Evolutionary conservation across 2,329 filamentous ascomycete species (phyloP).

Genomic region (Balansia obtecta): DNA sequence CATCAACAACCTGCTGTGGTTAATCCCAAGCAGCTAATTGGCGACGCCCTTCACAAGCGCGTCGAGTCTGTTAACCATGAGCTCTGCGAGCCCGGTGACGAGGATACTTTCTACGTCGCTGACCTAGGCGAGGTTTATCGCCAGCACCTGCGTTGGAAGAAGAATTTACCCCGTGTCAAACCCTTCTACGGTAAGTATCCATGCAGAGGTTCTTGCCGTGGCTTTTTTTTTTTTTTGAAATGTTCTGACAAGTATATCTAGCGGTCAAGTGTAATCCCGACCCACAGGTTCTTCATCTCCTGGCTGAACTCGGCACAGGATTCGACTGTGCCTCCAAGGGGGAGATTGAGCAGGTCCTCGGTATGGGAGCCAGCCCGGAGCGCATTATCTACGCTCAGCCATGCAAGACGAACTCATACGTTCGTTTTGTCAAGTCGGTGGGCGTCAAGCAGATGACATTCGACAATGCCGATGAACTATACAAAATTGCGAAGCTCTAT

Average conservation of each 20-base stretch:
- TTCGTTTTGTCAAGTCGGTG: constrained; percentile 74
- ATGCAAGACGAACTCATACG: constrained; percentile 98
- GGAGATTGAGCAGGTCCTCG: constrained; percentile 86
- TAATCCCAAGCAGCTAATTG: constrained; percentile 67
- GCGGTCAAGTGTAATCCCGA: constrained; percentile 99
- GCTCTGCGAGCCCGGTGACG: constrained; percentile 78
- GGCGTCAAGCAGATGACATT: constrained; percentile 98
- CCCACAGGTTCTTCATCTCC: constrained; percentile 72
- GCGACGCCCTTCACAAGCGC: constrained; percentile 74
- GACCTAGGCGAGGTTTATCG: constrained; percentile 98
- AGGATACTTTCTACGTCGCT: constrained; percentile 96
- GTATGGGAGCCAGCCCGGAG: constrained; percentile 68
- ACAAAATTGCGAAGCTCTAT: constrained; percentile 90
- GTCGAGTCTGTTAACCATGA: constrained; percentile 78
- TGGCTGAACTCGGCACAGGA: constrained; percentile 78
- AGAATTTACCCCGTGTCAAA: constrained; percentile 81
- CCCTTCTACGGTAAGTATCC: constrained; percentile 74
- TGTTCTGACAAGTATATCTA: constrained; percentile 22
- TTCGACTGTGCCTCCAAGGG: constrained; percentile 98
- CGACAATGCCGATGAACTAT: constrained; percentile 93
- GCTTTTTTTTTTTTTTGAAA: too few species aligned
- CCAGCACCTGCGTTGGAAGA: constrained; percentile 97
- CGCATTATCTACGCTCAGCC: constrained; percentile 98
- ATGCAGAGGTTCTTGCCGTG: not conserved
- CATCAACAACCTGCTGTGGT: constrained; percentile 29